Percentiles rank a stretch among this genome's conserved stretches.
Conservation (phyloP, 2,329 filamentous ascomycete species). For the Neopestalotiopsis sp. region DNA sequence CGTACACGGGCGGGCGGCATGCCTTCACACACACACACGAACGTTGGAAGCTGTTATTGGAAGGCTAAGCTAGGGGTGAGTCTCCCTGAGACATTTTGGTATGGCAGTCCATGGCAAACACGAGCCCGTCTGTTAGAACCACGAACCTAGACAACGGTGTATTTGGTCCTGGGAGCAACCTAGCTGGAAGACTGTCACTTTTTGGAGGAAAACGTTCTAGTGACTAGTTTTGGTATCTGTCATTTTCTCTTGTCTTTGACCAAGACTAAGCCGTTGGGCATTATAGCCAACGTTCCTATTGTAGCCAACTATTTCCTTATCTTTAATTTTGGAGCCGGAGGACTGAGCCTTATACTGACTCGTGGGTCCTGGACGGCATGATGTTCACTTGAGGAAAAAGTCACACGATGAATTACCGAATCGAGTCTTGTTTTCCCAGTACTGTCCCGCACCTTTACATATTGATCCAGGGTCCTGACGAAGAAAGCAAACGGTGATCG, state of each 20-base stretch:
- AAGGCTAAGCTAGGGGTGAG: background rate
- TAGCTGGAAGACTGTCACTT: background rate
- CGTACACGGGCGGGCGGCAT: background rate
- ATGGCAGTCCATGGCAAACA: background rate
- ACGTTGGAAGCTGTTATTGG: background rate
- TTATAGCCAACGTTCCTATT: background rate
- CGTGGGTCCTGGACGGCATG: background rate
- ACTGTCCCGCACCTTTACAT: background rate
- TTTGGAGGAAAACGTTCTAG: background rate
- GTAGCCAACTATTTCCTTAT: background rate
- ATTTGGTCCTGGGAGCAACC: background rate
- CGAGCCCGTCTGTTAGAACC: background rate
- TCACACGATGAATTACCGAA: slow-evolving; percentile 2
- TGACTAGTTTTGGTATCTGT: background rate
- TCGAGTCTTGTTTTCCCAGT: background rate
- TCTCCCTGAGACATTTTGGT: background rate
- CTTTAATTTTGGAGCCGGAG: background rate
- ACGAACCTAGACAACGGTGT: background rate
- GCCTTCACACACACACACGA: background rate
- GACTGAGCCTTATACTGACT: background rate
- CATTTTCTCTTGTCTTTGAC: background rate
- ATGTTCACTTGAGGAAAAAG: background rate
- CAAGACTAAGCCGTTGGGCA: background rate
- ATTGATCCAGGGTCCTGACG: background rate
- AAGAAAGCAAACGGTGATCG: slow-evolving; percentile 2